Percentiles rank a stretch among this genome's conserved stretches.
Evolutionary conservation across 2,329 filamentous ascomycete species (phyloP).

Genomic region (Plectosphaerella sp.): DNA sequence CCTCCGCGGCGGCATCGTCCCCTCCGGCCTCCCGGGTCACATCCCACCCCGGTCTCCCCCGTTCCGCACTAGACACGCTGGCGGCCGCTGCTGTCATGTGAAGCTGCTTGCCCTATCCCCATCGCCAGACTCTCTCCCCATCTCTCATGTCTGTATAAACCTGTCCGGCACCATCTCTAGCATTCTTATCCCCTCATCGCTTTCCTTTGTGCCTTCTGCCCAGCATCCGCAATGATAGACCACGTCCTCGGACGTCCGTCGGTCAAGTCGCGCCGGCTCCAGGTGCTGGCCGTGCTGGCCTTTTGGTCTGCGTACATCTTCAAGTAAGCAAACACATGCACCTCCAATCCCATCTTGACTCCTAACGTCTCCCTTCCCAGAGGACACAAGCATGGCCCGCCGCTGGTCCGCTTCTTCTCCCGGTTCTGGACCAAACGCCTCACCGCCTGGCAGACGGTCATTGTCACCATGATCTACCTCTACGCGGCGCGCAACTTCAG

Average conservation of each 20-base stretch:
- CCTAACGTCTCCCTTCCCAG: conserved; percentile 25
- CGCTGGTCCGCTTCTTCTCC: conserved; percentile 66
- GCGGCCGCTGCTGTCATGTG: background rate
- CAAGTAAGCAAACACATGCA: conserved; percentile 44
- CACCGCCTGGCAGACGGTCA: conserved; percentile 85
- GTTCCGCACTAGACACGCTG: background rate
- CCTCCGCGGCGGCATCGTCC: no score
- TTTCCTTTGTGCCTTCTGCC: background rate
- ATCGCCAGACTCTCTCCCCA: background rate
- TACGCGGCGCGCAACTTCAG: conserved; percentile 92
- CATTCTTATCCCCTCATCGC: background rate
- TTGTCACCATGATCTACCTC: conserved; percentile 83
- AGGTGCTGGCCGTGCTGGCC: conserved; percentile 84
- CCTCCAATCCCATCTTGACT: background rate
- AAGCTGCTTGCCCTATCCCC: background rate
- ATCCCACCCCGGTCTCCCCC: background rate
- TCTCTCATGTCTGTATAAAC: background rate
- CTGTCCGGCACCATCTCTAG: background rate
- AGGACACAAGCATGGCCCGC: conserved; percentile 86
- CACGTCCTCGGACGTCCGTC: conserved; percentile 91
- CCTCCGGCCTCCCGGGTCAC: no score
- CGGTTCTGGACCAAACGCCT: conserved; percentile 64
- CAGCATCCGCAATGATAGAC: conserved; percentile 57
- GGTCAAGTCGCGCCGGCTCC: conserved; percentile 83
- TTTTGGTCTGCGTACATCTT: conserved; percentile 88